Base-by-base conservation (phyloP, 305 asterid genomes). In the Fraxinus xanthoxyloides region DNA sequence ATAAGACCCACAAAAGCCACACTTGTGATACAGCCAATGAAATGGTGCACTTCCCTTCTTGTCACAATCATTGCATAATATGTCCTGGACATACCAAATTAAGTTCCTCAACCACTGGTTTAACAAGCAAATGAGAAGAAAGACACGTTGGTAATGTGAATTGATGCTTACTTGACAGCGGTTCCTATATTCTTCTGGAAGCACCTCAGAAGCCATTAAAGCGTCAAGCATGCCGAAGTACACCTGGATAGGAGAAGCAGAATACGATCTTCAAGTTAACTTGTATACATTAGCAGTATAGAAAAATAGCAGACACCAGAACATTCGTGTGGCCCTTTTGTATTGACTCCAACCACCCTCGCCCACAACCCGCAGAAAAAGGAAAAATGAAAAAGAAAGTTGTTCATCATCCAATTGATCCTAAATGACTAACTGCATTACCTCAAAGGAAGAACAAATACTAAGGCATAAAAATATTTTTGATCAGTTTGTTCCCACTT, bases 221-320 rank as follows among this genome's bases (percentile, higher is more conserved):
- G 97, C 99, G 56, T 95, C 98, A 75, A 95, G 98, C 98, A 95
- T 95, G 77, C 97, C 97, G 69, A 95, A 95, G 90, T 95, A 95
- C 54, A 95, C 99, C 99, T 93, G 87, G 43, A 61, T 38, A 19
- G 75, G 77, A 48, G 82, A 54, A 40, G 81, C 2, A 19, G 54
- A 63, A 78, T 56, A 56, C 65, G 8, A 56, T n/a, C 26, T 56
- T 56, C 26, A 6, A 56, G 26, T 56, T 19, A 56, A 56, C 65
- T 19, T 8, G 65, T 21, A 61, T 23, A 61, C 72, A 23, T 69
- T 79, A 21, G 69, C 12, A 51, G 7, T 51, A 51, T 51, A 51
- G 23, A 17, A 23, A 21, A 23, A 21, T 61, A 61, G 72, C 72
- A 61, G 72, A 23, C 13, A 61, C 30, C 26, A 61, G 30, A 61